Base-by-base conservation (phyloP, 495 filamentous ascomycete species). In the Tuber calosporum region DNA sequence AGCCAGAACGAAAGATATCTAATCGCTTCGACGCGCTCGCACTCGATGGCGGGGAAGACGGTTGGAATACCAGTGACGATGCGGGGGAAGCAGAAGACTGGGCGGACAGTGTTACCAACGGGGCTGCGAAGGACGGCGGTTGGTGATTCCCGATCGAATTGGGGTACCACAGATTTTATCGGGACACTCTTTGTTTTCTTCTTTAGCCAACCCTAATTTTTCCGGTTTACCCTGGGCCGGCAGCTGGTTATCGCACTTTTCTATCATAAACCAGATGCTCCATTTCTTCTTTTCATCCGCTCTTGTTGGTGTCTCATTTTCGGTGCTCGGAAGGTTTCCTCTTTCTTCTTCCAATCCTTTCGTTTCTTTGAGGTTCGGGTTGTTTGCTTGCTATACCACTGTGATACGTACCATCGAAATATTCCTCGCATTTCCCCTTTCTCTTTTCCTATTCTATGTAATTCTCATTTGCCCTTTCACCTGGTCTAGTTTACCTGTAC, bases 21-120 rank as follows among this genome's bases (percentile, higher is more conserved):
- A 79, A 79, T n/a, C 78, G 75, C 62, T 75, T 79, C 39, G 72
- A 79, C 42, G 72, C 75, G 15, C 38, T 79, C 40, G 68, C 77
- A 34, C 39, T 71, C 41, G 72, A 72, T 13, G 69, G 26, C 42
- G 43, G 70, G 48, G 71, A 81, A 67, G 69, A 71, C 43, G 48
- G 36, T 71, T 58, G 48, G 38, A 37, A 77, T 68, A 36, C 69
- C 37, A 42, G 58, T 30, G 70, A 73, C 67, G 70, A 69, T 68
- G 66, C 53, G 43, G 71, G 73, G 40, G 71, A 66, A 66, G 72
- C 74, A 72, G 75, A 72, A 72, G 76, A 53, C 38, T 77, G 73
- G 58, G 69, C 67, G 30, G 71, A 75, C 69, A 72, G 69, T 26
- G 41, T 70, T 34, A 70, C 45, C 20, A 70, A 67, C 37, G 78